Conservation (phyloP, 2,329 filamentous ascomycete genomes). For the Uncinocarpus reesii region DNA sequence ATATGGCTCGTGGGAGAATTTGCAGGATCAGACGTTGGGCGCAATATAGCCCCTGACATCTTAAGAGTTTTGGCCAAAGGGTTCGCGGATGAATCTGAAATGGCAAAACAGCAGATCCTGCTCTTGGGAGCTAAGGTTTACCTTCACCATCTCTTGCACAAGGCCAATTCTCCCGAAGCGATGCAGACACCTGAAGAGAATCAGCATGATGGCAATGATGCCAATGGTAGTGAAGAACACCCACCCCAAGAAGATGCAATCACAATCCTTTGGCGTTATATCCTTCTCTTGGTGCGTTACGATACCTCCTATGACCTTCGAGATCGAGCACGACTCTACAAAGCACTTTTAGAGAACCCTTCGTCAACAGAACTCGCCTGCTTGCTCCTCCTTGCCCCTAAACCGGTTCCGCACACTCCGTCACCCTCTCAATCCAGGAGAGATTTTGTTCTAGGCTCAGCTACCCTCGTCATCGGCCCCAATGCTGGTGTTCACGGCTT, state of each 20-base stretch:
- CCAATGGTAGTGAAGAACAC: conserved; percentile 19
- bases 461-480: conserved; percentile 72
- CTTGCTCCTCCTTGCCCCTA: conserved; percentile 82
- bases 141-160: conserved; percentile 63
- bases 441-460: conserved; percentile 68
- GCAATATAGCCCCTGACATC: conserved; percentile 89
- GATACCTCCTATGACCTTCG: conserved; percentile 92
- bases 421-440: conserved; percentile 78
- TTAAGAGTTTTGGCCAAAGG: conserved; percentile 76
- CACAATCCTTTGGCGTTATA: conserved; percentile 70
- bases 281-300: conserved; percentile 75
- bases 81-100: conserved; percentile 73
- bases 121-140: conserved; percentile 95
- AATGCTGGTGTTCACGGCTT: conserved; percentile 64
- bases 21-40: conserved; percentile 63
- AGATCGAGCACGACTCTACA: conserved; percentile 81
- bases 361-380: conserved; percentile 71
- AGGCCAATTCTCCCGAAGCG: conserved; percentile 22
- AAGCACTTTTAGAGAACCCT: conserved; percentile 67
- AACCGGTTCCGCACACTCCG: conserved; percentile 81
- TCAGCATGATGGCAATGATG: conserved; percentile 19
- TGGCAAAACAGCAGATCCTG: conserved; percentile 82
- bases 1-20: conserved; percentile 98
- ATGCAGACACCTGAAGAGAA: not conserved
- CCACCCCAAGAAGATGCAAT: conserved; percentile 49